phyloP scores from a whole-genome alignment of 2,329 filamentous ascomycete genomes.

The Lachnellula cervina region DNA sequence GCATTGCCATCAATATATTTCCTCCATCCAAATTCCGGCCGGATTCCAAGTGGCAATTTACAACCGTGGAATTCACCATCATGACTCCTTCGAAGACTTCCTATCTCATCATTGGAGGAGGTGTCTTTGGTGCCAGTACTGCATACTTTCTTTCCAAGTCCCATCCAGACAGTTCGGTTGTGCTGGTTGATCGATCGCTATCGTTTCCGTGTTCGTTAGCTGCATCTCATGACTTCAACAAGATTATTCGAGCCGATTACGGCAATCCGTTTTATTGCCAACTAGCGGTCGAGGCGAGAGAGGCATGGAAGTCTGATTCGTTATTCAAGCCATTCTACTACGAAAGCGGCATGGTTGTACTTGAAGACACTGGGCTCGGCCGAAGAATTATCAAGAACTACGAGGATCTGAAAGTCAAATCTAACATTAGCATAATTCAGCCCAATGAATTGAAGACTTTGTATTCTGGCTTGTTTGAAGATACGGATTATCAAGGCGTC shows the following conservation, averaged over 20 bases:
- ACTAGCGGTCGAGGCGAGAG: conserved; percentile 43
- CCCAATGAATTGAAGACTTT: conserved; percentile 36
- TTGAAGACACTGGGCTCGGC: conserved; percentile 42
- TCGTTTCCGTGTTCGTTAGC: conserved; percentile 37
- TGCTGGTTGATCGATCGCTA: conserved; percentile 39
- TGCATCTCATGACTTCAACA: conserved; percentile 57
- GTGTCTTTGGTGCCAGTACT: conserved; percentile 48
- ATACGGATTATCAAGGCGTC: conserved; percentile 35
- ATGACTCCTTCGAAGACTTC: conserved; percentile 3
- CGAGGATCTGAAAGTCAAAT: conserved; percentile 31
- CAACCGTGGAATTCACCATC: not conserved
- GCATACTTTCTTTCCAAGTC: conserved; percentile 44
- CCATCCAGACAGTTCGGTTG: conserved; percentile 36
- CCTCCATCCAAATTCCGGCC: not conserved
- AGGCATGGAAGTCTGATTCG: conserved; percentile 44
- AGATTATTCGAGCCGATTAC: conserved; percentile 56
- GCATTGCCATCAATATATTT: too few relatives aligned
- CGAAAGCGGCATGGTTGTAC: conserved; percentile 44
- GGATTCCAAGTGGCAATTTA: not conserved
- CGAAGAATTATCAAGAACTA: conserved; percentile 43
- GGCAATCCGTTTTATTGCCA: conserved; percentile 48
- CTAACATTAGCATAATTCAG: conserved; percentile 39
- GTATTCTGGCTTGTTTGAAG: conserved; percentile 38
- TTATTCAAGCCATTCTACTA: conserved; percentile 45
- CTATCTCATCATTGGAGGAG: conserved; percentile 45